Percentiles rank a stretch among this genome's conserved stretches.
Evolutionary conservation across 140 eudicot genomes (phyloP).

Genomic region (Ambrosia hybrid): DNA sequence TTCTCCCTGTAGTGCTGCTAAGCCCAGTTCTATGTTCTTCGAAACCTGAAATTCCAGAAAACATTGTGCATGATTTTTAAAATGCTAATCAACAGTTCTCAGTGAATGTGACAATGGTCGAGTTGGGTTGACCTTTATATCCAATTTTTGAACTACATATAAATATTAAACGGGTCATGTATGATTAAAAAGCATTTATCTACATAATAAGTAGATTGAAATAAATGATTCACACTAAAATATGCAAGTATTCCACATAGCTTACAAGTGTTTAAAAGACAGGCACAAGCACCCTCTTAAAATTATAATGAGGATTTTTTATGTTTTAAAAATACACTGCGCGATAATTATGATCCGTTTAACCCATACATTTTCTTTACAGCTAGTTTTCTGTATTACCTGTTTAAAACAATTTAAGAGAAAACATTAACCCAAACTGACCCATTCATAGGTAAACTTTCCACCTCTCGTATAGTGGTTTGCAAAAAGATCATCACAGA

Average conservation of each 20-base stretch:
- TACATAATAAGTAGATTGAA: background rate
- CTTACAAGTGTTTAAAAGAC: background rate
- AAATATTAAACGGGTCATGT: background rate
- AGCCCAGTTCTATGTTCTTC: constrained; percentile 82
- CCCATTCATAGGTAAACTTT: background rate
- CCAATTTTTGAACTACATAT: background rate
- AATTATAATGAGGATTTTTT: background rate
- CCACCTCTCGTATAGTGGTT: background rate
- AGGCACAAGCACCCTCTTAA: background rate
- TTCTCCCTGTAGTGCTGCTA: constrained; percentile 89
- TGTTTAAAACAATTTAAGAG: background rate
- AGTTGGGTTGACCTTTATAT: background rate
- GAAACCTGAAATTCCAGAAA: constrained; percentile 49
- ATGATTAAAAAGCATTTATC: too few species aligned
- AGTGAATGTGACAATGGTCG: background rate
- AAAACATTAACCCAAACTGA: background rate
- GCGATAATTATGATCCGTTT: background rate
- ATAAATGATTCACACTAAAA: background rate
- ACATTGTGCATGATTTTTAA: background rate
- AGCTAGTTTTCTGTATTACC: background rate
- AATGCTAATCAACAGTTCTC: background rate
- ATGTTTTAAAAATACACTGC: background rate
- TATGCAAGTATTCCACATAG: background rate
- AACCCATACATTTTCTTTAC: background rate
- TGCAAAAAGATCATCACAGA: constrained; percentile 10